phyloP scores from a whole-genome alignment of 106 monocot species.

The Apostasia ramifera region DNA sequence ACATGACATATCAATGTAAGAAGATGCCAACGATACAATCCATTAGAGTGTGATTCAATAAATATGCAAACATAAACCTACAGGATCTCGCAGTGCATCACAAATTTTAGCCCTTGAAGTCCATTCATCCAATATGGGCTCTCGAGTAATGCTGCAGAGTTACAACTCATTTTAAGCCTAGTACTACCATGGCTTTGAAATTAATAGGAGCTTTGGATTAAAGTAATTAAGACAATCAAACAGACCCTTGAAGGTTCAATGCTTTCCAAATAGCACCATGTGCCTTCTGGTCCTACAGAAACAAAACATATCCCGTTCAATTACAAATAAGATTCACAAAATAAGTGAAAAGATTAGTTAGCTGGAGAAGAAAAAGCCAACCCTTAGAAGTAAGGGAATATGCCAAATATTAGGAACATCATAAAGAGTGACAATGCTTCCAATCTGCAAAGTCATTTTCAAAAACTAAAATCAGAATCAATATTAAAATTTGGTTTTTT shows the following conservation, averaged over 20 bases:
- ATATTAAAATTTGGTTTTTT: neutral
- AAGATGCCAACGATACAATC: neutral
- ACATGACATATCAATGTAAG: constrained; percentile 1
- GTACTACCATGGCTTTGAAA: neutral
- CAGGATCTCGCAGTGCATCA: constrained; percentile 60
- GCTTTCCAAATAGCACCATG: constrained; percentile 80
- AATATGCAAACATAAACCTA: constrained; percentile 18
- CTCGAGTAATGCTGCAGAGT: constrained; percentile 27
- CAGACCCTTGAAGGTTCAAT: constrained; percentile 58
- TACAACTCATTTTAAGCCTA: neutral
- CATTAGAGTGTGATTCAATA: constrained; percentile 2
- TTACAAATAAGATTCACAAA: neutral
- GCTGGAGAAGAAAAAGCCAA: constrained; percentile 16
- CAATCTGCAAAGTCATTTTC: constrained; percentile 37
- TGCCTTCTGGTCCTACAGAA: constrained; percentile 70
- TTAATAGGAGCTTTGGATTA: neutral
- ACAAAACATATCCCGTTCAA: neutral
- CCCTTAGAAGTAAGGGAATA: constrained; percentile 83
- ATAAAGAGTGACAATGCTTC: constrained; percentile 68
- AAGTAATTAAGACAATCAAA: constrained; percentile 9
- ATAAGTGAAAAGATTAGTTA: neutral
- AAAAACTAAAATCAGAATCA: neutral
- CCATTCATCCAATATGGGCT: constrained; percentile 75
- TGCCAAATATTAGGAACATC: constrained; percentile 97
- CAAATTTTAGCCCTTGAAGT: constrained; percentile 50